A percentile compares a stretch with the other conserved stretches of the same genome.
Conservation (phyloP, 129 eudicot species). For the Saussurea involucrata region DNA sequence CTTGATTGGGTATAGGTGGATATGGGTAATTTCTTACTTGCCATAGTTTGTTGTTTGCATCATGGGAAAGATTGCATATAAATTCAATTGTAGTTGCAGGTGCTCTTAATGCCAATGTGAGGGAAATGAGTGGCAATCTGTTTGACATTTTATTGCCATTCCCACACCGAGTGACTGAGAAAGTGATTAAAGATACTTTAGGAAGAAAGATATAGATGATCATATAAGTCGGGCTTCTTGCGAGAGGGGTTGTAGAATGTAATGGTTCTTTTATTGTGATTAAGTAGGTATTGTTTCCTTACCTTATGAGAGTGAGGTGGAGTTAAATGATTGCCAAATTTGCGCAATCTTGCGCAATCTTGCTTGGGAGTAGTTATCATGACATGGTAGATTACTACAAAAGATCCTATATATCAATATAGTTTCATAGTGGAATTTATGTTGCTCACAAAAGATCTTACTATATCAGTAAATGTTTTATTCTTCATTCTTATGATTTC, state of each 20-base stretch:
- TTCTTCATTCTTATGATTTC: neutral
- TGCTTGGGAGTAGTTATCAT: neutral
- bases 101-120: neutral
- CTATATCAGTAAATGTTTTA: no score
- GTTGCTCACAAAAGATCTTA: no score
- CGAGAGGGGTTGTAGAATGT: neutral
- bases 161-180: neutral
- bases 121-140: neutral
- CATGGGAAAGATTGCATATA: neutral
- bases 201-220: neutral
- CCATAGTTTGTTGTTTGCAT: neutral
- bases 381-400: neutral
- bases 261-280: neutral
- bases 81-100: neutral
- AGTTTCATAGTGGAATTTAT: neutral
- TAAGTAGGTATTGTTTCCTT: neutral
- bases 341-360: neutral
- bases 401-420: no score
- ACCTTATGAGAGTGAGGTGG: neutral
- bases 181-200: neutral
- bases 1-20: neutral
- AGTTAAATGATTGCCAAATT: neutral
- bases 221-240: neutral
- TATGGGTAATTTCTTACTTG: neutral
- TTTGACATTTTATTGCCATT: conserved; percentile 1